Evolutionary conservation across 768 basidiomycete species (phyloP).

Genomic region (Tricholoma sp.): DNA sequence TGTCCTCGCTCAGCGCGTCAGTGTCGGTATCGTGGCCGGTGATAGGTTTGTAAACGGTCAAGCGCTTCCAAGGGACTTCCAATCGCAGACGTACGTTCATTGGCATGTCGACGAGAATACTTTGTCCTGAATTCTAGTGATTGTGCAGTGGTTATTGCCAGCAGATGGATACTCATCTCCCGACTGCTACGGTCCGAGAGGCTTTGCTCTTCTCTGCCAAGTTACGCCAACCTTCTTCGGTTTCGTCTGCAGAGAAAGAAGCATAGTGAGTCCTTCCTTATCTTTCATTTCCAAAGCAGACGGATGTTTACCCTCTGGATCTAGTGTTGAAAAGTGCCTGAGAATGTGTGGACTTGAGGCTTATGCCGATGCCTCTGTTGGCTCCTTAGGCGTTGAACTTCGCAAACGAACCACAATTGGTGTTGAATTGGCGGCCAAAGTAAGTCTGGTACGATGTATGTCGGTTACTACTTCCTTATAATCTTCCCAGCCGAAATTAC

Average conservation of each 20-base stretch:
- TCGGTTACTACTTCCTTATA: neutral
- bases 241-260: conserved; percentile 67
- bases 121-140: neutral
- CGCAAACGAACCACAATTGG: conserved; percentile 55
- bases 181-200: conserved; percentile 73
- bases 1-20: conserved; percentile 49
- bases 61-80: conserved; percentile 49
- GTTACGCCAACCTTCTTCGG: conserved; percentile 65
- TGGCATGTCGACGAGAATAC: conserved; percentile 20
- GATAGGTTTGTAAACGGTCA: conserved; percentile 53
- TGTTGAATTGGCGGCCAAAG: conserved; percentile 49
- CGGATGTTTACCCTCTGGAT: neutral
- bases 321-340: conserved; percentile 43
- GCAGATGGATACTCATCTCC: conserved; percentile 80
- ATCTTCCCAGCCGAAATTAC: conserved; percentile 52
- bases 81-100: conserved; percentile 48
- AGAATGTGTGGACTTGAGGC: conserved; percentile 61
- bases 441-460: neutral
- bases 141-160: conserved; percentile 70
- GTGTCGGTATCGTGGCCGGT: conserved; percentile 45
- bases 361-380: conserved; percentile 60
- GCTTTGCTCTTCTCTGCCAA: conserved; percentile 76
- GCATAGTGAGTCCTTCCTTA: conserved; percentile 55
- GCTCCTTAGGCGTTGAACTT: conserved; percentile 45
- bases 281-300: neutral